phyloP scores from a whole-genome alignment of 1,284 basidiomycete species.

The Ustilago sp. region DNA sequence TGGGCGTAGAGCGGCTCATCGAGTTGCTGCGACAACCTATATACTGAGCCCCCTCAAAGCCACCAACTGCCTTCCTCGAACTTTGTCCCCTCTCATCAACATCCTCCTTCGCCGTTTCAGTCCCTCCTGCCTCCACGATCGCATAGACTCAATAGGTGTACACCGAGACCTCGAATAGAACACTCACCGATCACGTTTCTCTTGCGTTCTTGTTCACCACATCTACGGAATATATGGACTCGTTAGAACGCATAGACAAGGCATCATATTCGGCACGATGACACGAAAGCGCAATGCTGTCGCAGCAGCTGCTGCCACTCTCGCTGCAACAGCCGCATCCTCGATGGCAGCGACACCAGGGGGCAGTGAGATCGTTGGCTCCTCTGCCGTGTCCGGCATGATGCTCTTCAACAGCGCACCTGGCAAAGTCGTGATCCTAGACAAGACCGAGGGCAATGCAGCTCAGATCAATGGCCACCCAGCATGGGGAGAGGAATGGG shows the following conservation, averaged over 20 bases:
- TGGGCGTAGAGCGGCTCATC: background rate
- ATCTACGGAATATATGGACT: background rate
- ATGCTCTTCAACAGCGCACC: constrained; percentile 63
- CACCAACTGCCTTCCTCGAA: background rate
- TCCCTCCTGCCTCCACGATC: background rate
- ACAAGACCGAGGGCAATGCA: constrained; percentile 69
- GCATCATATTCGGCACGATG: constrained; percentile 9
- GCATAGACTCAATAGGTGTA: background rate
- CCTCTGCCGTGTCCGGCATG: constrained; percentile 61
- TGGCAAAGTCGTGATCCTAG: constrained; percentile 67
- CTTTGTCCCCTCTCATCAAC: background rate
- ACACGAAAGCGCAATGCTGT: constrained; percentile 12
- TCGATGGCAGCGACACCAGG: constrained; percentile 47
- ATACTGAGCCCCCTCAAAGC: constrained; percentile 6
- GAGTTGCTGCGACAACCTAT: background rate
- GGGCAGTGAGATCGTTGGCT: constrained; percentile 47
- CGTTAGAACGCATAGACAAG: background rate
- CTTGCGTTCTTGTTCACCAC: background rate
- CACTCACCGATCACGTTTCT: background rate
- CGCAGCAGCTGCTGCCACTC: constrained; percentile 26
- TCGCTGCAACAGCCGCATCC: constrained; percentile 18
- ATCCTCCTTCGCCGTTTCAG: background rate
- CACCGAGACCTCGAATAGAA: background rate
- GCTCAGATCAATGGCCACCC: constrained; percentile 48
- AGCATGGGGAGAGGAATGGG: constrained; percentile 58